Evolutionary conservation across 2,329 filamentous ascomycete species (phyloP), one percentile per base, ranked within the genome.

Genomic region (Aspergillus uvarum): DNA sequence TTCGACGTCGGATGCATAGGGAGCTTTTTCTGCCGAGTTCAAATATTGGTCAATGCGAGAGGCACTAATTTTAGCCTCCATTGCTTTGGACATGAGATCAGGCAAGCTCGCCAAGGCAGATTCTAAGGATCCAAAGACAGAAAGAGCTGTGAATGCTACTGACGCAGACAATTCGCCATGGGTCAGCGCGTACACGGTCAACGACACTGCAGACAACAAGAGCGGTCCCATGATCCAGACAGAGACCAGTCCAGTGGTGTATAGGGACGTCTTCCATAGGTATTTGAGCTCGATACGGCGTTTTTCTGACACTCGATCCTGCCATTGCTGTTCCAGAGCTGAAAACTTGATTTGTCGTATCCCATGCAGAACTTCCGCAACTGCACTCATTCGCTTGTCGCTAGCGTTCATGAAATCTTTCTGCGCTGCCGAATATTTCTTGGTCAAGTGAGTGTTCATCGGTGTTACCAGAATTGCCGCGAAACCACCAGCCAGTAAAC

Each of bases 341-440:
- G 89, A 88, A 67, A 93, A 92, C 70, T 93, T 93, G 77, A 93
- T 92, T 74, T 93, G 90, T 1, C 90, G 85, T 64, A 93, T 92
- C 4, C 90, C 89, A 66, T 89, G 85, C 1, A 93, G 77, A 1
- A 88, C 89, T 72, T 93, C 90, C 2, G 89, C 89, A 21, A 93
- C 83, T 14, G 91, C 83, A 0, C 83, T 86, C 72, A 91, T 82
- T 72, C 92, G 92, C 60, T 86, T 82, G 71, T 93, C 90, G 51
- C 89, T 82, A 24, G 88, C 81, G 70, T 89, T 90, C 90, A 93
- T 92, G 50, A 92, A 74, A 52, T 81, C 78, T 59, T 89, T 87
- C 68, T 91, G 87, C 5, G 86, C 83, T 19, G 77, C 79, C 0
- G 87, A 78, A 70, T 91, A 90, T 24, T 79, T 78, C 69, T 83